These are phyloP conservation scores for Pyrenophora seminiperda DNA, from an alignment of 2,329 filamentous ascomycete species.

Conservation along the genomic window DNA sequence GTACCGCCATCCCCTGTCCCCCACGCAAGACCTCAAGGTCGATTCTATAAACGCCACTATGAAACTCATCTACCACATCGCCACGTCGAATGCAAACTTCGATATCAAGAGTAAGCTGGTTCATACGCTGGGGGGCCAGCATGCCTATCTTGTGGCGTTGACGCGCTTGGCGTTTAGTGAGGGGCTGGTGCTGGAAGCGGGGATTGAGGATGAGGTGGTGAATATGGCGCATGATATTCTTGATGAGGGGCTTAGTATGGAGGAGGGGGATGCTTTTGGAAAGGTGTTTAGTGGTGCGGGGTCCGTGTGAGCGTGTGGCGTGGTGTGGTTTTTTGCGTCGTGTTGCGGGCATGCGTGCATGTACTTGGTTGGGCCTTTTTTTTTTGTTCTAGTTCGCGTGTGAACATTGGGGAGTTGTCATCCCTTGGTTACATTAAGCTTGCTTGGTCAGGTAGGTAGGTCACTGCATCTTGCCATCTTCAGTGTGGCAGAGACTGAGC, in stretches of 20 bases:
- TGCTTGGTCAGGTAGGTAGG: no score
- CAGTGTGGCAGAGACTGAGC: no score
- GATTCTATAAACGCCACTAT: constrained; percentile 64
- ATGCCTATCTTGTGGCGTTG: constrained; percentile 81
- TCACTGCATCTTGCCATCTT: no score
- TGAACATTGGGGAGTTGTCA: no score
- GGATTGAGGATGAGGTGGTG: constrained; percentile 76
- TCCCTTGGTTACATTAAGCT: no score
- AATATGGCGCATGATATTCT: constrained; percentile 82
- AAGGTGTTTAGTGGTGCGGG: constrained; percentile 48
- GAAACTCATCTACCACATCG: constrained; percentile 65
- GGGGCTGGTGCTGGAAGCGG: constrained; percentile 74
- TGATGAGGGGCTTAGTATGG: constrained; percentile 79
- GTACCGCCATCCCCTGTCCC: constrained; percentile 51
- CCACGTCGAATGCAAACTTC: constrained; percentile 65
- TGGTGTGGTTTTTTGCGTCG: background rate
- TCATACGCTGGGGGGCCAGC: constrained; percentile 71
- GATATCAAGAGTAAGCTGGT: constrained; percentile 74
- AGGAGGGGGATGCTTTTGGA: constrained; percentile 69
- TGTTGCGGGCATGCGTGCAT: no score
- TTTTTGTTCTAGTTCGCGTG: no score
- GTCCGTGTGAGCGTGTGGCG: background rate
- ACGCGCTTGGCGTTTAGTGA: constrained; percentile 86
- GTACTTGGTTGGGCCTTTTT: no score
- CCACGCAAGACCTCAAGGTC: constrained; percentile 50